Evolutionary conservation across 2,329 filamentous ascomycete genomes (phyloP), one percentile per base, ranked within the genome.

Genomic region (Scedosporium dehoogii): DNA sequence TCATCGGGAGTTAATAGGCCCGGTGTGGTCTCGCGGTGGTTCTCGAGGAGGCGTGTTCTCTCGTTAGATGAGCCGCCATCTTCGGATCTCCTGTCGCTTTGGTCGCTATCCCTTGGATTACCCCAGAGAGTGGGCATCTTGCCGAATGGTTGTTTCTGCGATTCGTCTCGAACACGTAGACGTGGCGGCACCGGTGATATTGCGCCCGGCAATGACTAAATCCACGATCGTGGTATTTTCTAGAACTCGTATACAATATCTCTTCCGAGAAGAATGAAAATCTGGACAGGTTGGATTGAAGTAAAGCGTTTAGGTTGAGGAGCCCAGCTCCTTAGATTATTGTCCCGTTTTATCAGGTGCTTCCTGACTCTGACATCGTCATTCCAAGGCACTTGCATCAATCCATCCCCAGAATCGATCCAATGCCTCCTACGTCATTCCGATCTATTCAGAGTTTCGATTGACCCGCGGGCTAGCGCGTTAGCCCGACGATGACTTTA

Each of bases 1-100:
- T 79, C 76, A 61, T 79, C 76, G 23, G 76, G 75, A 7, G 69
- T 70, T 25, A 79, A 71, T 57, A 75, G 65, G 6, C 66, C 71
- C 21, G 71, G 68, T 44, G 66, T 69, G 67, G 79, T 79, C 69
- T 89, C 83, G 53, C 85, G 76, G 63, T 85, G 82, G 69, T 86
- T 88, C 44, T 87, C 86, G 27, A 96, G 81, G 67, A 96, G 79
- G 33, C 89, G 82, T 3, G 82, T 85, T 66, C 82, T 81, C 69
- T 86, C 83, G 66, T 82, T 75, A 6, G 79, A 72, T 14, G 69
- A 66, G 23, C 70, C 68, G 6, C 63, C 68, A 14, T 70, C 69
- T n/a, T 72, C 69, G 41, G 62, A 42, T 2, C 27, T 38, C 33
- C 38, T 38, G 60, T 63, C 21, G 62, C 63, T 64, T 60, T 64